Percentiles rank a stretch among this genome's conserved stretches.
Evolutionary conservation across 2,329 filamentous ascomycete genomes (phyloP).

Genomic region (Penicillium sp.): DNA sequence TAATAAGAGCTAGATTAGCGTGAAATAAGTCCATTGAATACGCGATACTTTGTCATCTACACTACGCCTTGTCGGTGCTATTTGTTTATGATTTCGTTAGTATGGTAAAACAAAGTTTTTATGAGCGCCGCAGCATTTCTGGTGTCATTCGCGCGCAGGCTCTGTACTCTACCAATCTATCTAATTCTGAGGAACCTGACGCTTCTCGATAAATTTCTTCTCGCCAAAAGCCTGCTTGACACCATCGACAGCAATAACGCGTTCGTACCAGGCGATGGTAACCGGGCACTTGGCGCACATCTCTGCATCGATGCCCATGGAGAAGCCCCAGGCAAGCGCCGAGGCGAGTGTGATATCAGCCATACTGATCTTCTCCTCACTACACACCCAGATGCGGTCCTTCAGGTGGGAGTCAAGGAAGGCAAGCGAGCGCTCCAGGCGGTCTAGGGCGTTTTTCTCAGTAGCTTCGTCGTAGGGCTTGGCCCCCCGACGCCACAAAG

Average conservation of each 20-base stretch:
- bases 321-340: conserved; percentile 30
- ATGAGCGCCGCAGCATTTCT: neutral
- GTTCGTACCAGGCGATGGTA: conserved; percentile 30
- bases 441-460: conserved; percentile 22
- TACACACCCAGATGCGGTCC: conserved; percentile 25
- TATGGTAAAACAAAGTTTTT: neutral
- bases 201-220: conserved; percentile 29
- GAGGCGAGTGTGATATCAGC: conserved; percentile 33
- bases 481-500: conserved; percentile 24
- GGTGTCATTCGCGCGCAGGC: neutral
- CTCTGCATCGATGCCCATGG: conserved; percentile 27
- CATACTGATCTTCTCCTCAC: conserved; percentile 26
- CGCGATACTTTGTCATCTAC: too few species aligned
- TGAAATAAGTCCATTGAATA: too few species aligned
- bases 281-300: conserved; percentile 30
- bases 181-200: conserved; percentile 13
- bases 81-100: too few species aligned
- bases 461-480: conserved; percentile 24
- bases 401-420: conserved; percentile 26
- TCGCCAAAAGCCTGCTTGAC: conserved; percentile 34
- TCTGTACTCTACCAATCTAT: neutral
- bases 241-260: conserved; percentile 22
- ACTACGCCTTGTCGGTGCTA: too few species aligned
- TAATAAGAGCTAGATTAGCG: too few species aligned
- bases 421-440: conserved; percentile 22